Evolutionary conservation across 1,284 basidiomycete genomes (phyloP).

Genomic region (Peniophora sp.): DNA sequence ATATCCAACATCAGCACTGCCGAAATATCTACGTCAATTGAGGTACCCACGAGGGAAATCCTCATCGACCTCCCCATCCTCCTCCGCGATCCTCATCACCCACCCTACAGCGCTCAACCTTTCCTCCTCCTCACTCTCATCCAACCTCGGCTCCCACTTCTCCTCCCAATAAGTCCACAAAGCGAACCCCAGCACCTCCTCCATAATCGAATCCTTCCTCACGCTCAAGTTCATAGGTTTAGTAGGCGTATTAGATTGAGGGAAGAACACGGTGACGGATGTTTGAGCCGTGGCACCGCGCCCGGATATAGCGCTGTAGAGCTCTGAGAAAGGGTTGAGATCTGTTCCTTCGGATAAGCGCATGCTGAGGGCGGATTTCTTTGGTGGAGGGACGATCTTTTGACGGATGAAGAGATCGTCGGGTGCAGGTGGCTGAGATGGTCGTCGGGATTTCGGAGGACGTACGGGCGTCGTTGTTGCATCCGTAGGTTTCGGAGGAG

Average conservation of each 20-base stretch:
- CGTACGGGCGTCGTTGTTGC: constrained; percentile 2
- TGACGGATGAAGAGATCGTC: constrained; percentile 40
- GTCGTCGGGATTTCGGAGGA: constrained; percentile 2
- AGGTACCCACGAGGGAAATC: constrained; percentile 82
- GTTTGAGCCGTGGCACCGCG: constrained; percentile 58
- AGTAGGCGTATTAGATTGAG: constrained; percentile 65
- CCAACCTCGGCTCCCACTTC: constrained; percentile 70
- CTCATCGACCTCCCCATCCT: constrained; percentile 97
- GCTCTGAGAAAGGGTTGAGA: constrained; percentile 74
- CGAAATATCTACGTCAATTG: background rate
- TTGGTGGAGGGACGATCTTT: constrained; percentile 34
- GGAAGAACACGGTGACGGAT: constrained; percentile 81
- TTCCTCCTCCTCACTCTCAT: constrained; percentile 56
- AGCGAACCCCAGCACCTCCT: constrained; percentile 93
- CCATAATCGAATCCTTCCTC: constrained; percentile 84
- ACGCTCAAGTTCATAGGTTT: constrained; percentile 63
- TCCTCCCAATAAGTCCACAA: constrained; percentile 91
- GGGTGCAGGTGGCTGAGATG: constrained; percentile 7
- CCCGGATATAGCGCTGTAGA: constrained; percentile 77
- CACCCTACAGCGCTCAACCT: constrained; percentile 77
- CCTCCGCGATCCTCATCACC: constrained; percentile 94
- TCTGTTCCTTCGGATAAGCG: constrained; percentile 56
- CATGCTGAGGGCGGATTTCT: constrained; percentile 56
- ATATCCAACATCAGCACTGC: constrained; percentile 1
- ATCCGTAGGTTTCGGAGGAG: constrained; percentile 10